A percentile compares a stretch with the other conserved stretches of the same genome.
These are phyloP conservation scores for Sphagnum fallax DNA, from an alignment of 228 moss, liverwort and hornwort genomes.

Conservation along the genomic window DNA sequence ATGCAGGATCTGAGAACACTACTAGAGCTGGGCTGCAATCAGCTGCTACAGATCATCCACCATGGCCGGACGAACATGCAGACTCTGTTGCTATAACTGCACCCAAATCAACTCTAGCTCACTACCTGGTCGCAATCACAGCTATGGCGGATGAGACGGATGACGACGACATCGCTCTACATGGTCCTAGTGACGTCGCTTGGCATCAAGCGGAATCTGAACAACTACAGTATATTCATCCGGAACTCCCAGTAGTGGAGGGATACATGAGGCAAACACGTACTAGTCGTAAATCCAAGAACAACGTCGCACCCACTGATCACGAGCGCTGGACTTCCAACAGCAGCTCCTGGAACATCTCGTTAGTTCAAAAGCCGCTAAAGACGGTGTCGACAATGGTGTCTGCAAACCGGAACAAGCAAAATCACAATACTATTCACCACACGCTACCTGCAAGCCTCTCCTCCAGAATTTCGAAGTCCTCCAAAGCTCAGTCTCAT, in stretches of 20 bases:
- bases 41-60: constrained; percentile 6
- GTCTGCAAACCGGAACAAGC: not conserved
- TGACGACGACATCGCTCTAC: constrained; percentile 26
- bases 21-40: constrained; percentile 2
- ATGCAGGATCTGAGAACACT: constrained; percentile 15
- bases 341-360: constrained; percentile 55
- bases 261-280: constrained; percentile 5
- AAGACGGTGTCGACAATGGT: constrained; percentile 4
- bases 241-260: constrained; percentile 20
- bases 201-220: constrained; percentile 42
- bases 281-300: no score
- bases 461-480: no score
- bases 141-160: constrained; percentile 16
- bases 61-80: constrained; percentile 15
- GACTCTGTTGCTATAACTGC: no score
- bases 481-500: no score
- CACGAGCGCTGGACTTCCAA: constrained; percentile 53
- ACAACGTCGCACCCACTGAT: not conserved
- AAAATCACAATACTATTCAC: no score
- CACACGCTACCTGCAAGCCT: no score
- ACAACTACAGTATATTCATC: constrained; percentile 4
- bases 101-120: constrained; percentile 10
- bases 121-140: constrained; percentile 28
- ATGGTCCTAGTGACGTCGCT: constrained; percentile 51
- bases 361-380: constrained; percentile 37